Conservation (phyloP, 495 filamentous ascomycete genomes). For the Elasticomyces elasticus region DNA sequence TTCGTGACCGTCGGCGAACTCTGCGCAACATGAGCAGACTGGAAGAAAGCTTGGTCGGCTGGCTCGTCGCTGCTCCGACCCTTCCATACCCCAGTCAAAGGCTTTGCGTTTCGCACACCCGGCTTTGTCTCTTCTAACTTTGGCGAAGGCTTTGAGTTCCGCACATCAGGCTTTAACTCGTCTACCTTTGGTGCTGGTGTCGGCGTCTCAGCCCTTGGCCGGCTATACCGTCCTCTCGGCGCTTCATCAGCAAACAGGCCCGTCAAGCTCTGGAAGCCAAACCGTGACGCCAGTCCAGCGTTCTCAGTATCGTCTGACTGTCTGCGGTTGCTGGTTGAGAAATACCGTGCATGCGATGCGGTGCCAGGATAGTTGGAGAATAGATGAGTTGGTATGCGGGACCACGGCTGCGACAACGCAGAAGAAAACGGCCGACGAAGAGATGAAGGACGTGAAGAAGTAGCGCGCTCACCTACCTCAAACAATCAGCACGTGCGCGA, state of each 20-base stretch:
- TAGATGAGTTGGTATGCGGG: neutral
- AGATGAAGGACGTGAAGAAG: neutral
- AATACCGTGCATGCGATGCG: neutral
- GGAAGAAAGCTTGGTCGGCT: too few species aligned
- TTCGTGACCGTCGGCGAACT: too few species aligned
- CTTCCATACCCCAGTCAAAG: too few species aligned
- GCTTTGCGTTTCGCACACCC: too few species aligned
- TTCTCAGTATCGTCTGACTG: neutral
- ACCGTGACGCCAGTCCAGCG: constrained; percentile 1
- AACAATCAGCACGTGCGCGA: neutral
- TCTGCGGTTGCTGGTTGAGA: neutral
- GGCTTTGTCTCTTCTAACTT: too few species aligned
- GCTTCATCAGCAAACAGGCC: neutral
- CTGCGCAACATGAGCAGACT: too few species aligned
- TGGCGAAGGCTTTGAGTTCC: too few species aligned
- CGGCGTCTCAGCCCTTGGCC: neutral
- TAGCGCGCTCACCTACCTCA: constrained; percentile 1
- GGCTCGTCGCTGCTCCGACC: too few species aligned
- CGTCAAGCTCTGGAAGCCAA: constrained; percentile 11
- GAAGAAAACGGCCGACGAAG: neutral
- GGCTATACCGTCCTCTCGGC: constrained; percentile 5
- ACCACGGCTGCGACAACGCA: neutral
- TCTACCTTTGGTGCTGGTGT: neutral
- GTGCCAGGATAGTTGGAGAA: neutral
- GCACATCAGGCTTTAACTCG: too few species aligned